phyloP scores from a whole-genome alignment of 768 basidiomycete genomes.

The Termitomyces sp. region DNA sequence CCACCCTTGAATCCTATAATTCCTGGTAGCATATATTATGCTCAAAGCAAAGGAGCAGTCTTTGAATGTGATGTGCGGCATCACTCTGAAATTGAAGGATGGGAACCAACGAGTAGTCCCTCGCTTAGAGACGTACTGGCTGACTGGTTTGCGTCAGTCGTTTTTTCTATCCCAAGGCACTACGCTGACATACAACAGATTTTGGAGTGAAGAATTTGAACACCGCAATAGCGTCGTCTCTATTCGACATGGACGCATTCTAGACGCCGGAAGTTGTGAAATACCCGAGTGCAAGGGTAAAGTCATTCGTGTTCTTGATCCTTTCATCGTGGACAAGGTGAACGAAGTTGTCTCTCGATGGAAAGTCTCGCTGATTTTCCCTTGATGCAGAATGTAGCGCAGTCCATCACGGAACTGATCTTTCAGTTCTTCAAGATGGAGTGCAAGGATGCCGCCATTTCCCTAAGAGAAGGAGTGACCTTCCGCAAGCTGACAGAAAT shows the following conservation, averaged over 20 bases:
- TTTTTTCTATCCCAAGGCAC: neutral
- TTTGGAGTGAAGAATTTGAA: slow-evolving; percentile 38
- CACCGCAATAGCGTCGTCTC: slow-evolving; percentile 15
- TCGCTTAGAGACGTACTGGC: slow-evolving; percentile 21
- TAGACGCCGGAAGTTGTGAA: neutral
- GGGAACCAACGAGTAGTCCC: slow-evolving; percentile 9
- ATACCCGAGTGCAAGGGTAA: neutral
- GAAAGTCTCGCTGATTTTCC: neutral
- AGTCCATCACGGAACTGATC: neutral
- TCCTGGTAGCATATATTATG: slow-evolving; percentile 27
- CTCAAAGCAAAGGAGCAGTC: slow-evolving; percentile 16
- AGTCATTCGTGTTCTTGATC: slow-evolving; percentile 5
- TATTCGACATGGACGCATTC: slow-evolving; percentile 6
- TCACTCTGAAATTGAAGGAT: slow-evolving; percentile 4
- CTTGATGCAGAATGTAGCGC: slow-evolving; percentile 5
- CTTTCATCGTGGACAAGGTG: slow-evolving; percentile 9
- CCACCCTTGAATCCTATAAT: slow-evolving; percentile 9
- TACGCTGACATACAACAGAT: slow-evolving; percentile 27
- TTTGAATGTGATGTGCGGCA: slow-evolving; percentile 28
- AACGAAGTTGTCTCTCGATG: neutral
- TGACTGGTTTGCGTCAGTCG: slow-evolving; percentile 41
- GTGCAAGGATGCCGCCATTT: neutral
- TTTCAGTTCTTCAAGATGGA: neutral
- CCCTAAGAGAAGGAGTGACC: neutral
- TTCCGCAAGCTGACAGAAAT: neutral